Base-by-base conservation (phyloP, 106 monocot species). In the Vanilla planifolia region DNA sequence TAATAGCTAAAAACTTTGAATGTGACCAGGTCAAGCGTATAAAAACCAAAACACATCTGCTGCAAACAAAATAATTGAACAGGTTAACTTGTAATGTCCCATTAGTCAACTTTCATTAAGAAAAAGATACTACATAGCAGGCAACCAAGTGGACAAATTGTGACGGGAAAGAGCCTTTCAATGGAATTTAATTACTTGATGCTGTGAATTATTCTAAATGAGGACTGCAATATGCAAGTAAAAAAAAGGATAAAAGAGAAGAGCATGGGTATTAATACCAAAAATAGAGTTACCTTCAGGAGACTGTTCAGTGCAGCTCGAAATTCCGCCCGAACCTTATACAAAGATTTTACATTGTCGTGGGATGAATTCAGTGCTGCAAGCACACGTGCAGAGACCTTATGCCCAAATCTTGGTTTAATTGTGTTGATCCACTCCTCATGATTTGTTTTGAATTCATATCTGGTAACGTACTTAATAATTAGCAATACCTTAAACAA, bases 381-480 rank as follows among this genome's bases (percentile, higher is more conserved):
- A 74, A 80, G 76, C 51, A 91, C 73, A 60, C 69, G 84, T 33
- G 74, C 8, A 40, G 96, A 91, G 37, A 81, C 64, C 59, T 80
- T 66, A 61, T 74, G 68, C 24, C 81, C 84, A 36, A 87, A 66
- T 48, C 66, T 84, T 16, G 91, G 96, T 66, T 91, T 90, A 44
- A 70, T 70, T 26, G 61, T 73, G 34, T 85, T 79, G 67, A 91
- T 72, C 96, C 96, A 96, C 57, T 84, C 91, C 44, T 79, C 76
- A 64, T 96, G 79, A 33, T 87, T 89, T 73, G 67, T 71, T 76
- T 86, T 90, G 73, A 96, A 96, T 35, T 96, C 96, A 67, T 79
- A 96, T 74, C 96, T 96, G 80, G 17, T 70, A 56, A 75, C 33
- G 30, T 58, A 32, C 63, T 62, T 57, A 10, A 33, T 45, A 66